Conservation (phyloP, 257 asterid genomes). For the Nicotiana benthamiana region DNA sequence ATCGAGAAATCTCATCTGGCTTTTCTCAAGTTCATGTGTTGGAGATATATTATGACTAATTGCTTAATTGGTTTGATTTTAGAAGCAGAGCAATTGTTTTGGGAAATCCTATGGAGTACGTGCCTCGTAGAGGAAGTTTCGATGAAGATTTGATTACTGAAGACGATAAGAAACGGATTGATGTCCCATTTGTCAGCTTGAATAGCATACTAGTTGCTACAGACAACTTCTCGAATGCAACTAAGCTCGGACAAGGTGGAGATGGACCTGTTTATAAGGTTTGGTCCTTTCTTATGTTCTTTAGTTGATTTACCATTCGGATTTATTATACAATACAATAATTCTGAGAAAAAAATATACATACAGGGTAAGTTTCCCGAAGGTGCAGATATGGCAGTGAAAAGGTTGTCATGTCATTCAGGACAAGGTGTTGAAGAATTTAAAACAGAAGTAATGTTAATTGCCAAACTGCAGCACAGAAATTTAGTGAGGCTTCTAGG, state of each 20-base stretch:
- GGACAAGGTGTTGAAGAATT: constrained; percentile 40
- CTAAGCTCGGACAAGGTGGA: constrained; percentile 63
- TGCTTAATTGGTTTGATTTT: not conserved
- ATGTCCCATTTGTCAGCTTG: constrained; percentile 31
- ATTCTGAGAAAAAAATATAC: not conserved
- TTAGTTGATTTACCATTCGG: not conserved
- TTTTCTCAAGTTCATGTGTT: not conserved
- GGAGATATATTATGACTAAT: not conserved
- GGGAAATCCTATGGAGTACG: constrained; percentile 3
- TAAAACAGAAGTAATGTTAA: constrained; percentile 32
- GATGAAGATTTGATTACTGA: constrained; percentile 21
- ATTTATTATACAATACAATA: not conserved
- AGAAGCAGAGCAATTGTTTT: constrained; percentile 9
- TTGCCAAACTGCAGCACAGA: constrained; percentile 45
- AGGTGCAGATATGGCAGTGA: constrained; percentile 36
- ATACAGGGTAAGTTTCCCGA: constrained; percentile 33
- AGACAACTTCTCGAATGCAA: constrained; percentile 34
- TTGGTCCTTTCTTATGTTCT: not conserved
- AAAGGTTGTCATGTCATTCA: constrained; percentile 31
- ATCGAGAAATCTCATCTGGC: not conserved
- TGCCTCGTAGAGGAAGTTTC: constrained; percentile 11
- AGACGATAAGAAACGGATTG: constrained; percentile 21
- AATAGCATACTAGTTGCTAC: constrained; percentile 42
- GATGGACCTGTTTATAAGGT: constrained; percentile 66
- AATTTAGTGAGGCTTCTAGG: constrained; percentile 43